Evolutionary conservation across 2,329 filamentous ascomycete genomes (phyloP).

Genomic region (Neonectria magnoliae): DNA sequence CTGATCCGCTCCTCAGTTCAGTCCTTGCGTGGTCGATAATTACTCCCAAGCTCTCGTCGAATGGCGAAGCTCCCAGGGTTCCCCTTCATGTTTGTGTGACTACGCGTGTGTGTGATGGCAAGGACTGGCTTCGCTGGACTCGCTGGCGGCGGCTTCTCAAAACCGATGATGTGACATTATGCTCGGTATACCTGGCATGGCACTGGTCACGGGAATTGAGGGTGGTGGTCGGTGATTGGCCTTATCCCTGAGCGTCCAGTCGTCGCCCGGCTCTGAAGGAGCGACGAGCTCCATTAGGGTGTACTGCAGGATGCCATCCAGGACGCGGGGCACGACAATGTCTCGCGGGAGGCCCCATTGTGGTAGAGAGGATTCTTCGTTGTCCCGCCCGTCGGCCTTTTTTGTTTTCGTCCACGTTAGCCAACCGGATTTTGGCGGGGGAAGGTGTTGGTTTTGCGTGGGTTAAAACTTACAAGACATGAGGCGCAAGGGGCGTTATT

Average conservation of each 20-base stretch:
- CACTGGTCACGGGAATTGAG: slow-evolving; percentile 43
- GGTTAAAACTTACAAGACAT: slow-evolving; percentile 56
- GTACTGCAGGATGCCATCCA: slow-evolving; percentile 59
- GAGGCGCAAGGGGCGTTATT: slow-evolving; percentile 60
- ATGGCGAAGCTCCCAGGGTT: slow-evolving; percentile 18
- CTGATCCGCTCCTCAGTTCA: slow-evolving; percentile 8
- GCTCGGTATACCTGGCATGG: slow-evolving; percentile 41
- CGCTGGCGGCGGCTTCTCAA: slow-evolving; percentile 29
- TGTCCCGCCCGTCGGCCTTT: slow-evolving; percentile 62
- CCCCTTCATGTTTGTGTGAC: slow-evolving; percentile 24
- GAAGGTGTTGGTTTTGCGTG: not conserved
- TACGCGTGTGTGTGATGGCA: slow-evolving; percentile 18
- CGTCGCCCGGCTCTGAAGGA: slow-evolving; percentile 48
- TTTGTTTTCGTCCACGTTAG: slow-evolving; percentile 26
- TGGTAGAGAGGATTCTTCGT: slow-evolving; percentile 45
- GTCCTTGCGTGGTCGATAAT: slow-evolving; percentile 30
- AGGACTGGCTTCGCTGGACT: slow-evolving; percentile 22
- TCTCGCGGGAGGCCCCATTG: slow-evolving; percentile 50
- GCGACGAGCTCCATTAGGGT: slow-evolving; percentile 58
- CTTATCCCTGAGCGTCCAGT: slow-evolving; percentile 52
- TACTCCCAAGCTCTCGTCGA: slow-evolving; percentile 33
- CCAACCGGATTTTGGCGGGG: slow-evolving; percentile 1
- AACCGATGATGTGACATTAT: slow-evolving; percentile 40
- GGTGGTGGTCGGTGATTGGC: slow-evolving; percentile 38
- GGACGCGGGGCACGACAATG: slow-evolving; percentile 57